Percentiles rank a stretch among this genome's conserved stretches.
phyloP scores from a whole-genome alignment of 495 filamentous ascomycete species.

The Neurospora intermedia region DNA sequence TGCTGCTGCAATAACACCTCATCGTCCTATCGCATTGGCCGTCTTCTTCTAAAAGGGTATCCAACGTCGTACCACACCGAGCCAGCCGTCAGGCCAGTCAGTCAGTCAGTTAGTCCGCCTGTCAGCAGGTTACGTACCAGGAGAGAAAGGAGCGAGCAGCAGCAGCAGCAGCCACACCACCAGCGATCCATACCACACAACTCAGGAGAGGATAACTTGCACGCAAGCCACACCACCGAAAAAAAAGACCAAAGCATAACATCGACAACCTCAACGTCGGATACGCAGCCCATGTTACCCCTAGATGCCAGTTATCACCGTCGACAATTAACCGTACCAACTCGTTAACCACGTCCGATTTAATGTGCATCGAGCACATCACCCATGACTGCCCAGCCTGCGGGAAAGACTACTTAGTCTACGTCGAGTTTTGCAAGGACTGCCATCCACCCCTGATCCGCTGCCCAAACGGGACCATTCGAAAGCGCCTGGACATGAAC shows the following conservation, averaged over 20 bases:
- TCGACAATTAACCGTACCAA: constrained; percentile 6
- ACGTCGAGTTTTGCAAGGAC: constrained; percentile 37
- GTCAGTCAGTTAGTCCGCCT: background rate
- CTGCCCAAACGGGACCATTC: constrained; percentile 28
- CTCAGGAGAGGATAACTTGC: background rate
- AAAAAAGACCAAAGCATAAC: background rate
- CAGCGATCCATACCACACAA: background rate
- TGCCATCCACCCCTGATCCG: constrained; percentile 33
- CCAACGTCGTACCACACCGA: background rate
- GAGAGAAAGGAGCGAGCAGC: background rate
- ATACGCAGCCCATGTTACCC: background rate
- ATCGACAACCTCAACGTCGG: background rate
- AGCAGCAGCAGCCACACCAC: background rate
- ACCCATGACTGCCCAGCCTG: constrained; percentile 39
- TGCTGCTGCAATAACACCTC: background rate
- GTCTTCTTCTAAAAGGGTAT: background rate
- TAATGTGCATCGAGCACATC: constrained; percentile 42
- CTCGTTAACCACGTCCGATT: constrained; percentile 12
- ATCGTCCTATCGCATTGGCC: background rate
- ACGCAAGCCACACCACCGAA: background rate
- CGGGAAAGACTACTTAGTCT: constrained; percentile 40
- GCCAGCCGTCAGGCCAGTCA: background rate
- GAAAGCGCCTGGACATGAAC: constrained; percentile 30
- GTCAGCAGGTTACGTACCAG: background rate
- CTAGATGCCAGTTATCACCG: constrained; percentile 1